Conservation (phyloP, 2,329 filamentous ascomycete species). For the Didymella glomerata region DNA sequence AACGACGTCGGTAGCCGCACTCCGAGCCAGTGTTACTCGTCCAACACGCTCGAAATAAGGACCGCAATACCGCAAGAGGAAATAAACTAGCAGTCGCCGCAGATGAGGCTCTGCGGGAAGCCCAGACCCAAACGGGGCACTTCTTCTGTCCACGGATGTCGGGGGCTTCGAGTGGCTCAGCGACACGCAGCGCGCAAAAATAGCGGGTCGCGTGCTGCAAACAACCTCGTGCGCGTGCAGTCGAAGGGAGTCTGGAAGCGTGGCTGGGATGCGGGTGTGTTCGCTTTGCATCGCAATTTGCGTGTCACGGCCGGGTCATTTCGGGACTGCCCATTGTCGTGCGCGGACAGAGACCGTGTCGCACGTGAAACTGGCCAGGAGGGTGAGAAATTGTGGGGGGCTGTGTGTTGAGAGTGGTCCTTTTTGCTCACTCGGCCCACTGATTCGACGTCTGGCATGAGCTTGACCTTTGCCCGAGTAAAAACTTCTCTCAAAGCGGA, state of each 20-base stretch:
- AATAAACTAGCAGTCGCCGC: slow-evolving; percentile 23
- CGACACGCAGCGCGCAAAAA: slow-evolving; percentile 10
- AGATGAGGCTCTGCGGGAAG: slow-evolving; percentile 27
- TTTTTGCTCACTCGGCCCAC: slow-evolving; percentile 6
- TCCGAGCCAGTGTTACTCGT: slow-evolving; percentile 9
- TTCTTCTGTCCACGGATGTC: background rate
- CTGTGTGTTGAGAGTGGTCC: slow-evolving; percentile 17
- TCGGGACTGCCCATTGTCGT: slow-evolving; percentile 16
- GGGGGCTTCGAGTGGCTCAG: slow-evolving; percentile 16
- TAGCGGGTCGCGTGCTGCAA: slow-evolving; percentile 12
- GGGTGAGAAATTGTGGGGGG: slow-evolving; percentile 10
- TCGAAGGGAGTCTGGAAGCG: slow-evolving; percentile 19
- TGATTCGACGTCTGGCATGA: slow-evolving; percentile 6
- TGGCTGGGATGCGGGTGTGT: slow-evolving; percentile 18
- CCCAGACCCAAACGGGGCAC: slow-evolving; percentile 17
- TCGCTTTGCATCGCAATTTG: slow-evolving; percentile 18
- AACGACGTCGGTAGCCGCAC: slow-evolving; percentile 7
- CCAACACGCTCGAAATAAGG: background rate
- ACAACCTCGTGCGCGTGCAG: slow-evolving; percentile 5
- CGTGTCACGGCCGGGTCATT: slow-evolving; percentile 14
- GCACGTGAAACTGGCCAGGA: slow-evolving; percentile 17
- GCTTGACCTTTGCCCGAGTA: slow-evolving; percentile 12
- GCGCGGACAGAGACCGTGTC: slow-evolving; percentile 13
- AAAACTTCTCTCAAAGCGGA: slow-evolving; percentile 7
- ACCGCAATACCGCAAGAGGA: slow-evolving; percentile 3